A percentile compares a stretch with the other conserved stretches of the same genome.
Conservation (phyloP, 305 asterid species). For the Withania somnifera region DNA sequence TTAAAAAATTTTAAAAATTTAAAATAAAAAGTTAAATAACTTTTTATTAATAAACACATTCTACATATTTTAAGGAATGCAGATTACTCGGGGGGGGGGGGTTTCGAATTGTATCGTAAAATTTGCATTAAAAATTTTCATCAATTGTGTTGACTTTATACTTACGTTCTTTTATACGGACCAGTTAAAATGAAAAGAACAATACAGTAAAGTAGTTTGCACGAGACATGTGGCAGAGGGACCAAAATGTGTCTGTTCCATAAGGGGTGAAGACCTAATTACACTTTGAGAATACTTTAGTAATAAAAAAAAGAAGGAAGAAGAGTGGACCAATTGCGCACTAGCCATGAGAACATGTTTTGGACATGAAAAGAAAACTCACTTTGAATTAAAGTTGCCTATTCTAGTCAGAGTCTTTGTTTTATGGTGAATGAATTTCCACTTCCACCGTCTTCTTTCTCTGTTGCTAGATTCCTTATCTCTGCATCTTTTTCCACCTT, state of each 20-base stretch:
- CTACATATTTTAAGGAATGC: too few relatives aligned
- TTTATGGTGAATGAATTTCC: background rate
- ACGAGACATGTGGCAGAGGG: background rate
- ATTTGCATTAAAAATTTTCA: too few relatives aligned
- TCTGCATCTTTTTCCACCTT: background rate
- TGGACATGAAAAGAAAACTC: slow-evolving; percentile 27
- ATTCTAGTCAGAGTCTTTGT: background rate
- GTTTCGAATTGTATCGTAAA: too few relatives aligned
- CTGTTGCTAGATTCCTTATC: background rate
- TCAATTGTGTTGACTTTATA: background rate
- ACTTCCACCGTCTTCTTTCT: background rate
- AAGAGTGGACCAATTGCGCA: slow-evolving; percentile 13
- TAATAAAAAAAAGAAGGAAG: background rate
- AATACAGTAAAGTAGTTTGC: background rate
- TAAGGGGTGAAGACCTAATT: background rate
- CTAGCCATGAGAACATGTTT: slow-evolving; percentile 24
- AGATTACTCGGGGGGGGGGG: too few relatives aligned
- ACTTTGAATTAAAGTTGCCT: slow-evolving; percentile 6
- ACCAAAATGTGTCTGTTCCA: background rate
- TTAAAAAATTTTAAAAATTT: too few relatives aligned
- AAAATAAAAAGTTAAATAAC: too few relatives aligned
- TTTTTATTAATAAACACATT: too few relatives aligned
- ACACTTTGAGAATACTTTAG: background rate
- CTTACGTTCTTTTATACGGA: background rate
- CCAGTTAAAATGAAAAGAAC: background rate